Evolutionary conservation across 306 rosid species (phyloP).

Genomic region (Casuarina cunninghamiana): DNA sequence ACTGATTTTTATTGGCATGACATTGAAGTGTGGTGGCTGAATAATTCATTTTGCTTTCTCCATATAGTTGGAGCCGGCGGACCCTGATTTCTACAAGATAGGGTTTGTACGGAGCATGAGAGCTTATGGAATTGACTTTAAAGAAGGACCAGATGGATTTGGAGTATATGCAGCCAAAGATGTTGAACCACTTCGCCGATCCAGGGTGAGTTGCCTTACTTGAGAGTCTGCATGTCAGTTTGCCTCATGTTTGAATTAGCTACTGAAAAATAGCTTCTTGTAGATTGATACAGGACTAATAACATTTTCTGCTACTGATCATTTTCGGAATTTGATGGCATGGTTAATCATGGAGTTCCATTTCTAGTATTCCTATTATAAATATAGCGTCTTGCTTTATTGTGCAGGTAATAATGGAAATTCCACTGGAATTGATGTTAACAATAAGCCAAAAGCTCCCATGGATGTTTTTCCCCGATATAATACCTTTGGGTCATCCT

Average conservation of each 20-base stretch:
- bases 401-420: slow-evolving; percentile 89
- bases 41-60: slow-evolving; percentile 8
- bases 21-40: slow-evolving; percentile 6
- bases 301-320: background rate
- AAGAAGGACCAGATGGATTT: slow-evolving; percentile 91
- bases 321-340: background rate
- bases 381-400: slow-evolving; percentile 19
- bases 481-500: slow-evolving; percentile 91
- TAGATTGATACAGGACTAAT: background rate
- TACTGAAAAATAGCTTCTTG: background rate
- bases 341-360: slow-evolving; percentile 6
- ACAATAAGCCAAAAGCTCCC: slow-evolving; percentile 88
- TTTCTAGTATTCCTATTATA: background rate
- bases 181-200: slow-evolving; percentile 87
- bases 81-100: slow-evolving; percentile 93
- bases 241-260: background rate
- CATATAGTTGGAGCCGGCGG: slow-evolving; percentile 78
- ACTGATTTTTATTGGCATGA: background rate
- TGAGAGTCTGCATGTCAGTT: background rate
- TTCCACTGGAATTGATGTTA: slow-evolving; percentile 88
- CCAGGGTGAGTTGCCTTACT: slow-evolving; percentile 72
- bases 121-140: slow-evolving; percentile 90
- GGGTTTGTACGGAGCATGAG: slow-evolving; percentile 85
- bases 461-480: slow-evolving; percentile 98
- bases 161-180: slow-evolving; percentile 98